Evolutionary conservation across 768 basidiomycete genomes (phyloP), one percentile per base, ranked within the genome.

Genomic region (Boletus rubroflammeus): DNA sequence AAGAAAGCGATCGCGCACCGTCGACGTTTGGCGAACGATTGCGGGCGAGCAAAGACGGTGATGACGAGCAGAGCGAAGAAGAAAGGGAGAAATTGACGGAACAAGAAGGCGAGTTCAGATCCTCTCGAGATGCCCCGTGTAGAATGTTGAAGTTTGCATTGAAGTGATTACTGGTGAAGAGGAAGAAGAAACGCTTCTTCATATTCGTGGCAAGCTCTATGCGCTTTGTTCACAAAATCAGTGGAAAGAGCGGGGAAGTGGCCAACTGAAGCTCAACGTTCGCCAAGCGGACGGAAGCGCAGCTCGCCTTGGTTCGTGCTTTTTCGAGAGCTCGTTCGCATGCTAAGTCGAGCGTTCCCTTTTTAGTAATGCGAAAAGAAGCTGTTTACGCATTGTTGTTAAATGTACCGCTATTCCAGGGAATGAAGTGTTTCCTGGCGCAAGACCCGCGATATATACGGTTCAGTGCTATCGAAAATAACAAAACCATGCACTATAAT

Each of bases 191-290:
- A 89, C 86, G 6, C 70, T 90, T 45, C 81, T 83, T 68, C 86
- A 88, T 72, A 84, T 86, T 17, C 81, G 90, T 52, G 88, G 86
- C 46, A 92, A 92, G 71, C 70, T 92, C 21, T 91, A 81, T 66
- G 67, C 78, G 25, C 75, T 91, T 42, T 75, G 78, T 61, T 31
- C 72, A 66, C 65, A 82, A 73, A 68, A 82, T 66, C 77, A 79
- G 54, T 92, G 90, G 90, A 88, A 83, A 64, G 90, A 92, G 64
- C 79, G 84, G 46, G 90, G 90, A 26, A 85, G 81, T 25, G 90
- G 90, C 5, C 76, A 78, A 44, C 62, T 92, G 57, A 87, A 78
- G 63, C 69, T 92, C 61, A 91, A 91, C 63, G 82, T 90, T 29
- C 72, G 67, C 74, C 77, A 69, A 66, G 69, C 74, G 26, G 88